These are phyloP conservation scores for Ceratonia siliqua DNA, from an alignment of 306 rosid species.

Conservation along the genomic window DNA sequence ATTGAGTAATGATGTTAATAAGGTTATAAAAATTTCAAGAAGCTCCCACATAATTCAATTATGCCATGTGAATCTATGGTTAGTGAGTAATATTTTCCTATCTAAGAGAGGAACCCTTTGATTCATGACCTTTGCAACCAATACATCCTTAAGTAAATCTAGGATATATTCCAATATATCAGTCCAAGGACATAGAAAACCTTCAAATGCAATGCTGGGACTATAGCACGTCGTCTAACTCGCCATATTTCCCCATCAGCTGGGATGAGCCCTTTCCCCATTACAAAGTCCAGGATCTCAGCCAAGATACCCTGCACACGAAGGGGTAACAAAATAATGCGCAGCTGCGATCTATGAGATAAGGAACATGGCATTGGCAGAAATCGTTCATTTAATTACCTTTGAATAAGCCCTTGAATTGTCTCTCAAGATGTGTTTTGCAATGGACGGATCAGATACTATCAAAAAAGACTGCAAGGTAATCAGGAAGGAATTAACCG, in stretches of 20 bases:
- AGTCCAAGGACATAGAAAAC: slow-evolving; percentile 46
- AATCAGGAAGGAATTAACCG: slow-evolving; percentile 24
- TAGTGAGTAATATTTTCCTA: neutral
- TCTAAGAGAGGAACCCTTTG: slow-evolving; percentile 22
- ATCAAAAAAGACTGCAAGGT: slow-evolving; percentile 83
- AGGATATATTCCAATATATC: slow-evolving; percentile 30
- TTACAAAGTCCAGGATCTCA: slow-evolving; percentile 91
- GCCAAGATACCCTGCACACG: slow-evolving; percentile 90
- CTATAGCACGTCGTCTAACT: slow-evolving; percentile 80
- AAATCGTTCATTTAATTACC: slow-evolving; percentile 47
- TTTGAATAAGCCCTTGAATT: slow-evolving; percentile 94
- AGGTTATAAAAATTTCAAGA: slow-evolving; percentile 9
- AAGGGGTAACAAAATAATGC: slow-evolving; percentile 20
- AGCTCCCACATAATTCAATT: slow-evolving; percentile 8
- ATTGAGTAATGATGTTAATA: slow-evolving; percentile 18
- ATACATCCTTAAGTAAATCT: neutral
- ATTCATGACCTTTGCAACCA: slow-evolving; percentile 8
- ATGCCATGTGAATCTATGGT: neutral
- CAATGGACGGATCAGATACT: slow-evolving; percentile 94
- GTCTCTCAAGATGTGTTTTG: slow-evolving; percentile 81
- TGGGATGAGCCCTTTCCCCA: slow-evolving; percentile 99
- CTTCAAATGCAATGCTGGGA: slow-evolving; percentile 91
- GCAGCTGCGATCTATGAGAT: slow-evolving; percentile 3
- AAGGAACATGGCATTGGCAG: neutral
- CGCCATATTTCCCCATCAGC: slow-evolving; percentile 99